phyloP scores from a whole-genome alignment of 208 protist species.

The Acanthamoeba sp. region DNA sequence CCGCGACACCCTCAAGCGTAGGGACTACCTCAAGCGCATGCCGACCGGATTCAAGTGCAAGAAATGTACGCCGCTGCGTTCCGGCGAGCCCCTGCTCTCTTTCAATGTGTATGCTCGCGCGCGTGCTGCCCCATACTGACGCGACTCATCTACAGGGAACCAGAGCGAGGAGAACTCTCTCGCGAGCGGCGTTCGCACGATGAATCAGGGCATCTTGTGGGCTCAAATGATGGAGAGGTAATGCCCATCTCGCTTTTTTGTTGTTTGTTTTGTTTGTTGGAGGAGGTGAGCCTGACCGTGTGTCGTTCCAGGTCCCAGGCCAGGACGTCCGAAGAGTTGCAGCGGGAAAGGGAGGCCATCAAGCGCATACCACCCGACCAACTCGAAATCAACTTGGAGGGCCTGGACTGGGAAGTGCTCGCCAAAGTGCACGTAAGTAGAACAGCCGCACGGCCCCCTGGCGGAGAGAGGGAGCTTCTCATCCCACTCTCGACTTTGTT shows the following conservation, averaged over 20 bases:
- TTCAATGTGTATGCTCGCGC: neutral
- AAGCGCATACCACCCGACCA: conserved; percentile 43
- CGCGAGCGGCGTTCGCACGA: conserved; percentile 70
- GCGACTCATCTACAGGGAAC: conserved; percentile 74
- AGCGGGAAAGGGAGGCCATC: conserved; percentile 73
- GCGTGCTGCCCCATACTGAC: neutral
- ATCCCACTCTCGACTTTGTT: too few species aligned
- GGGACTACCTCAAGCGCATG: conserved; percentile 65
- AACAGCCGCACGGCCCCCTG: too few species aligned
- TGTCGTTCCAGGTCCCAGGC: conserved; percentile 21
- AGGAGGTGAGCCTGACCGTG: too few species aligned
- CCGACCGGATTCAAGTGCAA: conserved; percentile 77
- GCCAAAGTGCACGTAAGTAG: conserved; percentile 34
- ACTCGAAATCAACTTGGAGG: conserved; percentile 79
- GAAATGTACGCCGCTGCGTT: conserved; percentile 70
- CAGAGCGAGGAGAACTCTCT: conserved; percentile 70
- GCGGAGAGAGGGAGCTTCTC: too few species aligned
- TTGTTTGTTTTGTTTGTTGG: too few species aligned
- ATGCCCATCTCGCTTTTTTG: neutral
- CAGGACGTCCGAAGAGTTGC: conserved; percentile 20
- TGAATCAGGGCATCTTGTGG: conserved; percentile 70
- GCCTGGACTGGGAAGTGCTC: conserved; percentile 82
- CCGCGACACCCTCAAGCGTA: conserved; percentile 68
- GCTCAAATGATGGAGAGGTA: conserved; percentile 22
- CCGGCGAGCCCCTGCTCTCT: neutral